A percentile compares a stretch with the other conserved stretches of the same genome.
Conservation (phyloP, 1,284 basidiomycete genomes). For the Cryptococcus depauperatus region DNA sequence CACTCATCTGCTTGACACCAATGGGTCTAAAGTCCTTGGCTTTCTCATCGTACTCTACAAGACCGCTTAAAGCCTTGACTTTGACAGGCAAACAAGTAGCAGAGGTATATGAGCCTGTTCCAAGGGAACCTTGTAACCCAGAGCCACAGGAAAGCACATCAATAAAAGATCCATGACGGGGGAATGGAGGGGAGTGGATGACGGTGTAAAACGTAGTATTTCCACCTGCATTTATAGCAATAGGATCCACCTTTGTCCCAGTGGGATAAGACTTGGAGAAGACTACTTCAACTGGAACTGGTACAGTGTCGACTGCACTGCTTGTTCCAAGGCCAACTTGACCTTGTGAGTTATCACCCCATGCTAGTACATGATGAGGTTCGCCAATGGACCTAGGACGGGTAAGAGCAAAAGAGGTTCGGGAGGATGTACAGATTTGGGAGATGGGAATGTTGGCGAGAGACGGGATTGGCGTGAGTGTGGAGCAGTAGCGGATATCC, state of each 20-base stretch:
- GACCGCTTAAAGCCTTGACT: slow-evolving; percentile 73
- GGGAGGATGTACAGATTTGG: slow-evolving; percentile 65
- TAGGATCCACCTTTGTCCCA: slow-evolving; percentile 56
- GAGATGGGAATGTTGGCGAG: slow-evolving; percentile 58
- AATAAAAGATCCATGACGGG: too few species aligned
- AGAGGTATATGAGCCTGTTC: slow-evolving; percentile 69
- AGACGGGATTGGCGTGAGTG: slow-evolving; percentile 71
- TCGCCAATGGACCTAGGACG: too few species aligned
- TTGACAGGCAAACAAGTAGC: slow-evolving; percentile 63
- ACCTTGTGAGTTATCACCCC: slow-evolving; percentile 78
- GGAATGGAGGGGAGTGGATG: too few species aligned
- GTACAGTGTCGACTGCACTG: slow-evolving; percentile 62
- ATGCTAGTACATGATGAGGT: slow-evolving; percentile 72
- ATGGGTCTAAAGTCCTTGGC: slow-evolving; percentile 59
- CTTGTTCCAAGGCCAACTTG: slow-evolving; percentile 73
- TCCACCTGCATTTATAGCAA: slow-evolving; percentile 57
- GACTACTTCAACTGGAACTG: slow-evolving; percentile 76
- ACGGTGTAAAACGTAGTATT: slow-evolving; percentile 62
- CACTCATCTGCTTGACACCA: slow-evolving; percentile 54
- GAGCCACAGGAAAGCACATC: slow-evolving; percentile 76
- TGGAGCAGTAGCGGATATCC: slow-evolving; percentile 62
- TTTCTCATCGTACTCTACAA: slow-evolving; percentile 70
- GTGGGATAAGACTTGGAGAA: slow-evolving; percentile 52
- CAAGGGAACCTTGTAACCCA: slow-evolving; percentile 73
- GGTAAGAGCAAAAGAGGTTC: slow-evolving; percentile 66